Evolutionary conservation across 129 eudicot species (phyloP).

Genomic region (Solidago caesia): DNA sequence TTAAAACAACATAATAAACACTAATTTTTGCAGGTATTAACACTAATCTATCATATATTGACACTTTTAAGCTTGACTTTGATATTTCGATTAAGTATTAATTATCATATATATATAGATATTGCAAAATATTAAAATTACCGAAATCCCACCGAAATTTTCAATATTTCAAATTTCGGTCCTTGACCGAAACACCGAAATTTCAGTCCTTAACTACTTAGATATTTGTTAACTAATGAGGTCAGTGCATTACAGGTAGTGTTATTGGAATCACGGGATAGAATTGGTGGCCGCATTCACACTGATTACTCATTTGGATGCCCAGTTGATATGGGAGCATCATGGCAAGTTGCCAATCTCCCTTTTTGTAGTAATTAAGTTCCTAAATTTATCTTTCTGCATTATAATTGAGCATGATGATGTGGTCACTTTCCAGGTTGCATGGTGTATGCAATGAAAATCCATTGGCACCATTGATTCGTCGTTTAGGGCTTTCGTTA

Average conservation of each 20-base stretch:
- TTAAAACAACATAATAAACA: too few species aligned
- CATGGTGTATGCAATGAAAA: constrained; percentile 99
- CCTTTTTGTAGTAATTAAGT: neutral
- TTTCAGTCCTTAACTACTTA: too few species aligned
- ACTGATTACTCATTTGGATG: constrained; percentile 97
- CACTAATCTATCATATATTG: too few species aligned
- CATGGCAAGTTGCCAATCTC: constrained; percentile 53
- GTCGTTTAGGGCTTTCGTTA: constrained; percentile 77
- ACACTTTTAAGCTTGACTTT: too few species aligned
- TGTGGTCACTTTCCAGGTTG: constrained; percentile 50
- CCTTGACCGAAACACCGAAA: too few species aligned
- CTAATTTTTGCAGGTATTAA: too few species aligned
- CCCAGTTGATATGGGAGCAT: constrained; percentile 98
- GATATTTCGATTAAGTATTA: too few species aligned
- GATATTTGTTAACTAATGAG: constrained; percentile 15
- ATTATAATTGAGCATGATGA: neutral
- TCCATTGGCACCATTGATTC: constrained; percentile 93
- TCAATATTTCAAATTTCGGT: too few species aligned
- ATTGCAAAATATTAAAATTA: too few species aligned
- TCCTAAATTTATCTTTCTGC: neutral
- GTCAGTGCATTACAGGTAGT: constrained; percentile 49
- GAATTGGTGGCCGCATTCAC: constrained; percentile 94
- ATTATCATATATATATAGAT: too few species aligned
- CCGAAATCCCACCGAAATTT: too few species aligned
- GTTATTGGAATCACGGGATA: constrained; percentile 90